A percentile compares a stretch with the other conserved stretches of the same genome.
Evolutionary conservation across 345 rosid genomes (phyloP).

Genomic region (Eucalyptus albens): DNA sequence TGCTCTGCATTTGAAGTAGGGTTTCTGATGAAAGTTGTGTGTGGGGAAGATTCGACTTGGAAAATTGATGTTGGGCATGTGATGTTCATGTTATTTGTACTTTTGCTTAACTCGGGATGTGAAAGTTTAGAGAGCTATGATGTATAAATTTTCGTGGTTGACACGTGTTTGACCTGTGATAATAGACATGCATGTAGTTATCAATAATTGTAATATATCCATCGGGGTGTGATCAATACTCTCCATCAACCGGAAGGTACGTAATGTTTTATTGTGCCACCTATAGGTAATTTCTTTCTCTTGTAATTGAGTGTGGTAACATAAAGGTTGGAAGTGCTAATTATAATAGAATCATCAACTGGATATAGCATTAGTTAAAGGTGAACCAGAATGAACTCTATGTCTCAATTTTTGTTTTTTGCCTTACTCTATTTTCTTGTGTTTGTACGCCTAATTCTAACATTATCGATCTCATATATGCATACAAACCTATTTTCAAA

Average conservation of each 20-base stretch:
- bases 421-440: not conserved
- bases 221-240: not conserved
- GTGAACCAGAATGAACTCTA: not conserved
- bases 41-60: not conserved
- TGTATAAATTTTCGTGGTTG: not conserved
- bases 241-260: not conserved
- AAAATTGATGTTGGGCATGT: not conserved
- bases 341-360: not conserved
- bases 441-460: not conserved
- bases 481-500: not conserved
- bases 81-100: not conserved
- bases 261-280: not conserved
- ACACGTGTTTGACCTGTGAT: not conserved
- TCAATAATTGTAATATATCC: not conserved
- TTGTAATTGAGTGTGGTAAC: not conserved
- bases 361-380: not conserved
- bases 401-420: not conserved
- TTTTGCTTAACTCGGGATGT: not conserved
- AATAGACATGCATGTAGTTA: not conserved
- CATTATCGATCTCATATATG: not conserved
- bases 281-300: not conserved
- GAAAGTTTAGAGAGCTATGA: not conserved
- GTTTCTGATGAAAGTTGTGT: not conserved
- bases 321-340: not conserved
- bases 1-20: not conserved